phyloP scores from a whole-genome alignment of 768 basidiomycete genomes.

The Amyloporia xantha region DNA sequence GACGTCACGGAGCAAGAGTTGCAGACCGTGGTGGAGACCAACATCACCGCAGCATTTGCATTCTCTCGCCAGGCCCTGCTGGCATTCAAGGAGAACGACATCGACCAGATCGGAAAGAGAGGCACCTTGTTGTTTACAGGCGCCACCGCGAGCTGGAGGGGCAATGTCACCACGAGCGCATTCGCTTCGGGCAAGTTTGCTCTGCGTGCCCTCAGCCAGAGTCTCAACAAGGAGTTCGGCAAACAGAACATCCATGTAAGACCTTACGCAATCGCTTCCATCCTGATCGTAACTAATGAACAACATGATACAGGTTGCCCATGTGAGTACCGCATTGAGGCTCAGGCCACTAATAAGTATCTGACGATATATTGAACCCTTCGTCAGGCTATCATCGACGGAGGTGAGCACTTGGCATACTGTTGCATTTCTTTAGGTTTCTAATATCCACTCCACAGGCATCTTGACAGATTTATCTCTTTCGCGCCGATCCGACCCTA shows the following conservation, averaged over 20 bases:
- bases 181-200: conserved; percentile 38
- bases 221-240: conserved; percentile 38
- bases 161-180: conserved; percentile 31
- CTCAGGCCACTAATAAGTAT: neutral
- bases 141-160: conserved; percentile 35
- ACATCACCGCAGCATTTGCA: conserved; percentile 33
- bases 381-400: conserved; percentile 61
- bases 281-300: conserved; percentile 4
- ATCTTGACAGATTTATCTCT: conserved; percentile 35
- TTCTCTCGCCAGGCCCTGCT: conserved; percentile 30
- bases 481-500: conserved; percentile 11
- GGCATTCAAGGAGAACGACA: conserved; percentile 26
- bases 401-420: conserved; percentile 30
- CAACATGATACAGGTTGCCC: conserved; percentile 61
- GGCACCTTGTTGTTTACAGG: conserved; percentile 40
- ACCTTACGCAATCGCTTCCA: neutral
- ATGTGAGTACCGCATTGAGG: conserved; percentile 37
- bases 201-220: conserved; percentile 36
- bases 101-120: conserved; percentile 28
- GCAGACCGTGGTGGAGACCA: conserved; percentile 22
- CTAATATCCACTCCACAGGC: conserved; percentile 13
- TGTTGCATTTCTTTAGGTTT: neutral
- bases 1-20: conserved; percentile 32
- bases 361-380: neutral
- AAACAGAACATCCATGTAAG: conserved; percentile 38